Evolutionary conservation across 768 basidiomycete genomes (phyloP).

Genomic region (Rhodosporidiobolus odoratus): DNA sequence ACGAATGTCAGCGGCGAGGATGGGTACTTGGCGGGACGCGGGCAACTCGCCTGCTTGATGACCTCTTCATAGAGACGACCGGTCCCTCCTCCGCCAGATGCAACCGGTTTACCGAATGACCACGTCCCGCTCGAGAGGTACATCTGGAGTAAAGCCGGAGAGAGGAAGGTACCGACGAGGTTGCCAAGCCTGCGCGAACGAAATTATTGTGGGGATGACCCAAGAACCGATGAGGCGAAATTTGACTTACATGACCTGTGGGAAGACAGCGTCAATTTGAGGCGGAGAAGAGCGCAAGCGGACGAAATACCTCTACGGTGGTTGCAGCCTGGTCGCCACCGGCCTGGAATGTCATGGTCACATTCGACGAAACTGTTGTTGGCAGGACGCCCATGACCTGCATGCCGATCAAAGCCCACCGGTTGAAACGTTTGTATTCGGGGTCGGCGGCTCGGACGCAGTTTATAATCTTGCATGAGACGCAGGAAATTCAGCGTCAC

Average conservation of each 20-base stretch:
- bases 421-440: slow-evolving; percentile 33
- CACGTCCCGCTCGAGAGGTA: slow-evolving; percentile 11
- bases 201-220: too few species aligned
- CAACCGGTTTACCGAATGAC: slow-evolving; percentile 37
- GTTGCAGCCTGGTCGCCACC: slow-evolving; percentile 45
- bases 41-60: slow-evolving; percentile 41
- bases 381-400: slow-evolving; percentile 40
- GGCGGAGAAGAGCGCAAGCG: neutral
- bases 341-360: slow-evolving; percentile 45
- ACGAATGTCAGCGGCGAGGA: neutral
- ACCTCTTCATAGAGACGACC: slow-evolving; percentile 41
- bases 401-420: slow-evolving; percentile 42
- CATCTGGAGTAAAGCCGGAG: slow-evolving; percentile 42
- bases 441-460: slow-evolving; percentile 40
- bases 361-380: slow-evolving; percentile 41
- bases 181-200: slow-evolving; percentile 35
- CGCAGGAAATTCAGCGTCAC: too few species aligned
- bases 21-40: slow-evolving; percentile 34
- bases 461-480: slow-evolving; percentile 26
- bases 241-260: neutral
- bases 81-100: slow-evolving; percentile 35
- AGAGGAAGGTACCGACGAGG: slow-evolving; percentile 45
- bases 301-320: slow-evolving; percentile 40
- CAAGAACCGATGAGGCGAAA: too few species aligned
- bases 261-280: neutral